Evolutionary conservation across 2,329 filamentous ascomycete species (phyloP).

Genomic region (Fusarium hainanense): DNA sequence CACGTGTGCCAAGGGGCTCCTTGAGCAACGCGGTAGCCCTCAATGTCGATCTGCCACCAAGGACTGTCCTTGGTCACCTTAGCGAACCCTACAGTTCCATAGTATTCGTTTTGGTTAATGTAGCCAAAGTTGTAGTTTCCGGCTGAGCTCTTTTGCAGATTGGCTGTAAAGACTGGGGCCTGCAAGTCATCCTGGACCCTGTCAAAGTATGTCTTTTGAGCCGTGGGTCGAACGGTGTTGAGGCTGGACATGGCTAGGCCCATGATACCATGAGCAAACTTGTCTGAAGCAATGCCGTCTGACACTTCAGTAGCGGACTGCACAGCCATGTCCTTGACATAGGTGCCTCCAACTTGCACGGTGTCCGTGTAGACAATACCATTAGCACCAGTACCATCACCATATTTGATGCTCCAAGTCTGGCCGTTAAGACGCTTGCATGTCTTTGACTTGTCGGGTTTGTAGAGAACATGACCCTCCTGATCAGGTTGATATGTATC

Average conservation of each 20-base stretch:
- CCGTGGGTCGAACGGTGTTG: slow-evolving; percentile 50
- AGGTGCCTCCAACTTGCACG: slow-evolving; percentile 70
- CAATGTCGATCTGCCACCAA: slow-evolving; percentile 71
- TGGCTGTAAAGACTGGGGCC: slow-evolving; percentile 53
- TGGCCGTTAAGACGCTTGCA: slow-evolving; percentile 54
- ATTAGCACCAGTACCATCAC: slow-evolving; percentile 70
- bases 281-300: slow-evolving; percentile 50
- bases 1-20: slow-evolving; percentile 28
- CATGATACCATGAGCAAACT: slow-evolving; percentile 52
- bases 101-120: slow-evolving; percentile 68
- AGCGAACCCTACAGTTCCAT: slow-evolving; percentile 66
- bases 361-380: slow-evolving; percentile 75
- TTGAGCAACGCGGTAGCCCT: slow-evolving; percentile 65
- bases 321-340: slow-evolving; percentile 70
- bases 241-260: slow-evolving; percentile 49
- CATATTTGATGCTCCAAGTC: slow-evolving; percentile 72
- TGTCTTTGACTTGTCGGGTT: slow-evolving; percentile 57
- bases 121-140: slow-evolving; percentile 57
- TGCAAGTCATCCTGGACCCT: slow-evolving; percentile 48
- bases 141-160: slow-evolving; percentile 47
- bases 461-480: slow-evolving; percentile 67
- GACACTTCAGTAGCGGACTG: slow-evolving; percentile 72
- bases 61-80: slow-evolving; percentile 62
- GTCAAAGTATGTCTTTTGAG: slow-evolving; percentile 52
- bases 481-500: slow-evolving; percentile 61